These are phyloP conservation scores for Trichoderma sp. DNA, from an alignment of 2,329 filamentous ascomycete genomes.

Conservation along the genomic window DNA sequence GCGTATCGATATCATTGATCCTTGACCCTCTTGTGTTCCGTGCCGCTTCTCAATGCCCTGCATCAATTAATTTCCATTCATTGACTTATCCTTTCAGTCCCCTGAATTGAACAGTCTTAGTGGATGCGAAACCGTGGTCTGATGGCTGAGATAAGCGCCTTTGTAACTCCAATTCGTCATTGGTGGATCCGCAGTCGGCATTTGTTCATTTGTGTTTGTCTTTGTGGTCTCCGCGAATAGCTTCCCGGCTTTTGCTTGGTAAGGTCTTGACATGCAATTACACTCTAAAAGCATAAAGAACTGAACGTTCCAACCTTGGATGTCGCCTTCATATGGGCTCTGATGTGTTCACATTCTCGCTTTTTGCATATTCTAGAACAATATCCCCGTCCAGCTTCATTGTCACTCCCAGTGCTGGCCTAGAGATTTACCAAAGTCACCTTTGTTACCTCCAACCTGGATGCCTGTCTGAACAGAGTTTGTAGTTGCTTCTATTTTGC, in stretches of 20 bases:
- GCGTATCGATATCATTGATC: background rate
- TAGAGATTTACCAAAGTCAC: too few relatives aligned
- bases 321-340: too few relatives aligned
- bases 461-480: too few relatives aligned
- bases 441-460: too few relatives aligned
- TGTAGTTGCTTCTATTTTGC: too few relatives aligned
- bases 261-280: background rate
- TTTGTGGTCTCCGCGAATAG: background rate
- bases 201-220: background rate
- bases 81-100: background rate
- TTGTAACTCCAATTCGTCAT: background rate
- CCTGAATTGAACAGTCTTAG: background rate
- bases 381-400: too few relatives aligned
- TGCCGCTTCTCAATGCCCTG: background rate
- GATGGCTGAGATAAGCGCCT: background rate
- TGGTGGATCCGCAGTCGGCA: background rate
- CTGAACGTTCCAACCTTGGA: too few relatives aligned
- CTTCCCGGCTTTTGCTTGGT: background rate
- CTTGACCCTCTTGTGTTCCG: background rate
- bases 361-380: too few relatives aligned
- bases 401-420: too few relatives aligned
- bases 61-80: background rate
- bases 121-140: background rate
- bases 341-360: too few relatives aligned
- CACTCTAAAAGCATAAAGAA: too few relatives aligned